Evolutionary conservation across 768 basidiomycete genomes (phyloP), one percentile per base, ranked within the genome.

Genomic region (Dictyophora rubrovolvata): DNA sequence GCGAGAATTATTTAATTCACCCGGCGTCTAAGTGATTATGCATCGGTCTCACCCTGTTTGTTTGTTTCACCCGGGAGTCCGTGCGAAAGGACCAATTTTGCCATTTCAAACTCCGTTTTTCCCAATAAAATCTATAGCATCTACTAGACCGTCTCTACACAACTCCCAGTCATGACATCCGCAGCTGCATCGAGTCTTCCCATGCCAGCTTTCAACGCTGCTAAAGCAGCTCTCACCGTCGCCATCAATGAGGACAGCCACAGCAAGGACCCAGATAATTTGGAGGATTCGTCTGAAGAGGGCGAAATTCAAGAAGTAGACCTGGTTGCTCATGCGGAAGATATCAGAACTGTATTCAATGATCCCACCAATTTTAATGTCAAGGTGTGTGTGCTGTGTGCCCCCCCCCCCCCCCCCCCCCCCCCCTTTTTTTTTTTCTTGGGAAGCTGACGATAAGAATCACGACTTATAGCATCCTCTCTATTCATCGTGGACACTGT

Each of bases 361-460:
- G 89, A 94, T 74, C 85, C 90, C 20, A 84, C 79, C 66, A 89
- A 89, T 67, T 98, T 97, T 75, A 97, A 95, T 69, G 93, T 97
- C 75, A 98, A 97, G 79, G 95, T 94, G 53, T 50, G 68, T 66
- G 21, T 49, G 47, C 16, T 35, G n/a, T 33, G 7, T n/a, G n/a
- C n/a, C n/a, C n/a, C n/a, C n/a, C n/a, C n/a, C n/a, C n/a, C n/a
- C n/a, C n/a, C n/a, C n/a, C n/a, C n/a, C n/a, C n/a, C n/a, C n/a
- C n/a, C n/a, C n/a, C n/a, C n/a, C n/a, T n/a, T n/a, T n/a, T 11
- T 55, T 16, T 36, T n/a, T 28, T 47, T 22, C 20, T 3, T 55
- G 14, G 47, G 20, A 55, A 53, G 51, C 36, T 35, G 36, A 50
- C 21, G 8, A 14, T 33, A 6, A 34, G 8, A 18, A 48, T 60